phyloP scores from a whole-genome alignment of 2,329 filamentous ascomycete genomes.

The Cladosporium sp. region DNA sequence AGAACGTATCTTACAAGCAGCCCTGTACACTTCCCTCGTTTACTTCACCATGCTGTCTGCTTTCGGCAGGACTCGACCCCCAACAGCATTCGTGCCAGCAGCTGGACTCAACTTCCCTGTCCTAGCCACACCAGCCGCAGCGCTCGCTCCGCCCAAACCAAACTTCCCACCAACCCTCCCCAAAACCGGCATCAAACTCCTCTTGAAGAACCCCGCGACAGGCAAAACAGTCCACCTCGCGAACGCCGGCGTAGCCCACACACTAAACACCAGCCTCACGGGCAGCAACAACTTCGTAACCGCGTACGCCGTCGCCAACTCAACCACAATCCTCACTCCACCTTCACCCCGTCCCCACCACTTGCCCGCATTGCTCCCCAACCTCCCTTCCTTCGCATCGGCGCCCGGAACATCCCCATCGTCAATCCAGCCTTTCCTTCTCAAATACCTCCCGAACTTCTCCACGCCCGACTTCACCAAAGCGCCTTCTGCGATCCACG shows the following conservation, averaged over 20 bases:
- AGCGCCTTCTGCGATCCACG: slow-evolving; percentile 54
- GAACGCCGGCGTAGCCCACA: slow-evolving; percentile 93
- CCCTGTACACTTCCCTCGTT: background rate
- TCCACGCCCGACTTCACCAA: slow-evolving; percentile 65
- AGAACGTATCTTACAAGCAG: background rate
- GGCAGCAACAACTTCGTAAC: slow-evolving; percentile 86
- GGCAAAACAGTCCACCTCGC: slow-evolving; percentile 65
- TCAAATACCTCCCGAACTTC: slow-evolving; percentile 76
- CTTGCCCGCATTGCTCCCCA: slow-evolving; percentile 33
- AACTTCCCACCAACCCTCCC: slow-evolving; percentile 45
- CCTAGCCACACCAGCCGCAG: background rate
- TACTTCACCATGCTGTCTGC: slow-evolving; percentile 1
- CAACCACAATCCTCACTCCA: slow-evolving; percentile 59
- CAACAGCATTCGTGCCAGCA: slow-evolving; percentile 40
- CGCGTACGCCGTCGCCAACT: slow-evolving; percentile 84
- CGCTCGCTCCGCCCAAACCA: background rate
- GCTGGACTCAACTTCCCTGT: slow-evolving; percentile 25
- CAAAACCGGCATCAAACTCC: slow-evolving; percentile 56
- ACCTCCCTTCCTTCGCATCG: slow-evolving; percentile 32
- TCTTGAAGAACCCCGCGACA: slow-evolving; percentile 49
- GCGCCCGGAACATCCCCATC: slow-evolving; percentile 29
- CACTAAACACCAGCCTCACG: slow-evolving; percentile 71
- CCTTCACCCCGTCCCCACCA: slow-evolving; percentile 44
- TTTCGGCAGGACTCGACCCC: slow-evolving; percentile 38
- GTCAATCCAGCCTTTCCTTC: slow-evolving; percentile 78